These are phyloP conservation scores for Apiospora kogelbergensis DNA, from an alignment of 2,329 filamentous ascomycete genomes.

Conservation along the genomic window DNA sequence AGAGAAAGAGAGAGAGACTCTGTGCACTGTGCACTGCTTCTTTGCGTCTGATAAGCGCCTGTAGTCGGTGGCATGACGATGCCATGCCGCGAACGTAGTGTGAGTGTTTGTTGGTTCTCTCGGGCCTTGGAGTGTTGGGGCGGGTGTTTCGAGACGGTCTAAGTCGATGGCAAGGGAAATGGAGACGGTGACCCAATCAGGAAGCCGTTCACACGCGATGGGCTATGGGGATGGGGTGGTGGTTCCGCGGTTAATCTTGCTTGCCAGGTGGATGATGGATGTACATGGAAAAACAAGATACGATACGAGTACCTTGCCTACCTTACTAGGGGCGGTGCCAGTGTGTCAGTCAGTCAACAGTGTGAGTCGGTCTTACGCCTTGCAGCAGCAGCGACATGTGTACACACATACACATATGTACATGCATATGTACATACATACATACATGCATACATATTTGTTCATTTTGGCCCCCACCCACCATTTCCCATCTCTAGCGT, in stretches of 20 bases:
- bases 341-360: too few species aligned
- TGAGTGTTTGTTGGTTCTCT: not conserved
- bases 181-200: not conserved
- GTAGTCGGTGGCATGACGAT: not conserved
- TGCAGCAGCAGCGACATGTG: too few species aligned
- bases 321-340: too few species aligned
- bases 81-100: not conserved
- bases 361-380: too few species aligned
- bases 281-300: not conserved
- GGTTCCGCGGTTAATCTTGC: not conserved
- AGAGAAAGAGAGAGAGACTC: not conserved
- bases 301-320: too few species aligned
- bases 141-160: not conserved
- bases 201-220: slow-evolving; percentile 2
- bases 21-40: not conserved
- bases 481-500: not conserved
- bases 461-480: slow-evolving; percentile 5
- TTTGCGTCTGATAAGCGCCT: slow-evolving; percentile 1
- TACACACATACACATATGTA: too few species aligned
- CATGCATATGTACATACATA: too few species aligned
- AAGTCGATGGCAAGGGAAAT: not conserved
- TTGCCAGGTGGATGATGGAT: not conserved
- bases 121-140: not conserved
- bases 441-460: too few species aligned
- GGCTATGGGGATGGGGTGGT: not conserved